These are phyloP conservation scores for Paecilomyces sp. DNA, from an alignment of 2,329 filamentous ascomycete species.

Conservation along the genomic window DNA sequence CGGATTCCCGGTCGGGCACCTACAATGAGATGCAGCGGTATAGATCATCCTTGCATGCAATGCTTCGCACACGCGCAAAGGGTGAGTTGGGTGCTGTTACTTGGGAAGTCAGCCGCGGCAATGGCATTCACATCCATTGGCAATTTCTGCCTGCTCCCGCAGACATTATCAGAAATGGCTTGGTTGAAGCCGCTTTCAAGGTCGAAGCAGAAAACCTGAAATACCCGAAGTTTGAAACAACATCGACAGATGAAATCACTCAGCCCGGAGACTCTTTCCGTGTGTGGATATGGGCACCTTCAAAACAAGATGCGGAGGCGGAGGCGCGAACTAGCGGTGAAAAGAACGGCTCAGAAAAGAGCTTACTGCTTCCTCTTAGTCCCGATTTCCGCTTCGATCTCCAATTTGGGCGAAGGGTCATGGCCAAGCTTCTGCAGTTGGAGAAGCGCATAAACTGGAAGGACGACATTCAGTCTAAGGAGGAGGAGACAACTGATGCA, in stretches of 20 bases:
- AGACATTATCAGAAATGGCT: constrained; percentile 59
- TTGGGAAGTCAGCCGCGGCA: constrained; percentile 80
- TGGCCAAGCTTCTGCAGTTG: constrained; percentile 78
- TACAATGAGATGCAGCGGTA: constrained; percentile 79
- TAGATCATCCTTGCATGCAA: constrained; percentile 66
- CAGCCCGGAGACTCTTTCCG: constrained; percentile 63
- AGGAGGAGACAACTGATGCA: constrained; percentile 73
- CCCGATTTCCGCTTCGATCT: constrained; percentile 73
- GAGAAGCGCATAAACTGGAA: constrained; percentile 78
- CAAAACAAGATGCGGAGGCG: constrained; percentile 4
- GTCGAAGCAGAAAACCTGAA: constrained; percentile 74
- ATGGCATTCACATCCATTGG: constrained; percentile 87
- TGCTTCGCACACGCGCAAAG: constrained; percentile 50
- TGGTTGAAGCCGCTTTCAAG: constrained; percentile 83
- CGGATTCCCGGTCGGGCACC: constrained; percentile 51
- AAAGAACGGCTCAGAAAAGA: constrained; percentile 52
- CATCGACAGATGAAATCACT: constrained; percentile 33
- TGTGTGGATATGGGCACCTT: constrained; percentile 65
- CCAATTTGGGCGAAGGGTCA: constrained; percentile 79
- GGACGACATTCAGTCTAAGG: constrained; percentile 68
- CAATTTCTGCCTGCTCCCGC: constrained; percentile 75
- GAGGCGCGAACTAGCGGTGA: constrained; percentile 4
- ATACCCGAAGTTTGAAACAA: constrained; percentile 47
- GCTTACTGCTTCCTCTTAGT: constrained; percentile 67
- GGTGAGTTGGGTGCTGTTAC: constrained; percentile 71